Conservation (phyloP, 164 flowering plant species). For the Tetracentron sinense region DNA sequence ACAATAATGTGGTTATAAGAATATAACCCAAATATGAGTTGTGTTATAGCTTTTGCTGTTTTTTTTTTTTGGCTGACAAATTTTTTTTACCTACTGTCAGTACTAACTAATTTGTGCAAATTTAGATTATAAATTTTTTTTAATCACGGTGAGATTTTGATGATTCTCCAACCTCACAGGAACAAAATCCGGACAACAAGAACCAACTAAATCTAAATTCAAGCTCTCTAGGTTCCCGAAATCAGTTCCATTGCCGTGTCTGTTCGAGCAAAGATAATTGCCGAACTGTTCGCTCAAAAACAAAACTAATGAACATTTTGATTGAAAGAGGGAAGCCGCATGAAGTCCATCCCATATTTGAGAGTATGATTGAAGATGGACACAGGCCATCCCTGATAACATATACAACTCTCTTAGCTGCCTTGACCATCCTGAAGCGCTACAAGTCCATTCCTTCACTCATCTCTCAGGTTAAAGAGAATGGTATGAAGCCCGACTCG, state of each 20-base stretch:
- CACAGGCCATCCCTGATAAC: slow-evolving; percentile 83
- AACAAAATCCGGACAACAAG: slow-evolving; percentile 21
- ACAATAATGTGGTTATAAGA: no score
- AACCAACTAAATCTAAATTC: slow-evolving; percentile 23
- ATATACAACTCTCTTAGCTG: slow-evolving; percentile 75
- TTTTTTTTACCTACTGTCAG: no score
- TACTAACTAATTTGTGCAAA: no score
- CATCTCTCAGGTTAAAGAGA: slow-evolving; percentile 52
- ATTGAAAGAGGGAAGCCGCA: slow-evolving; percentile 56
- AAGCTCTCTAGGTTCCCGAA: slow-evolving; percentile 26
- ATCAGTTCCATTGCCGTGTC: slow-evolving; percentile 38
- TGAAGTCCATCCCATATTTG: slow-evolving; percentile 64
- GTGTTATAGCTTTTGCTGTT: no score
- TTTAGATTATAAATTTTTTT: no score
- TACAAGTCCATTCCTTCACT: slow-evolving; percentile 55
- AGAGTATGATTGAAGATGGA: slow-evolving; percentile 62
- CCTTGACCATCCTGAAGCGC: slow-evolving; percentile 60
- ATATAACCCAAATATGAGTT: no score
- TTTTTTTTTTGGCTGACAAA: no score
- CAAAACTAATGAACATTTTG: slow-evolving; percentile 72
- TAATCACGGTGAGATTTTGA: no score
- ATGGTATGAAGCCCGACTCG: slow-evolving; percentile 68
- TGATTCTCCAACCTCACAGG: slow-evolving; percentile 37
- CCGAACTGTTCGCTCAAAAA: slow-evolving; percentile 69
- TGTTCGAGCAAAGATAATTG: slow-evolving; percentile 56